Conservation (phyloP, 306 rosid genomes). For the Neltuma alba region DNA sequence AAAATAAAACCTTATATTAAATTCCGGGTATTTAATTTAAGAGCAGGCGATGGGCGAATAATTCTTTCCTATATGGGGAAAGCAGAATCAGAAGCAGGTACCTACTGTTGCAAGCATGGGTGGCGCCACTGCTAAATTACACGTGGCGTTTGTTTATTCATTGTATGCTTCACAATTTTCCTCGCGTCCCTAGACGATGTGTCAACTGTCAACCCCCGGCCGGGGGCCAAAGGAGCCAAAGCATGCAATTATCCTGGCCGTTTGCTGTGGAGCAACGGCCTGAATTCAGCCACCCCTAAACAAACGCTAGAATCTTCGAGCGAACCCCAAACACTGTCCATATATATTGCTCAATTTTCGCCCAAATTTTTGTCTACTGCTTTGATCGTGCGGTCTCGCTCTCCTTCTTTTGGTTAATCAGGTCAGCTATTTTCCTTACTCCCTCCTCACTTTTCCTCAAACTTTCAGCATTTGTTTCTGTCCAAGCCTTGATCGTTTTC, state of each 20-base stretch:
- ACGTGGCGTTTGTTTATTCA: neutral
- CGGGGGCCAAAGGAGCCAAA: neutral
- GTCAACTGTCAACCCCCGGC: neutral
- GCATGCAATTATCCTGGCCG: slow-evolving; percentile 11
- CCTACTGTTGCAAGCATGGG: neutral
- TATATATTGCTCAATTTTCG: neutral
- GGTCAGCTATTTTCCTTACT: neutral
- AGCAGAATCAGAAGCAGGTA: neutral
- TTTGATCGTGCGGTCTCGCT: neutral
- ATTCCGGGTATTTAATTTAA: neutral
- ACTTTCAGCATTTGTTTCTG: neutral
- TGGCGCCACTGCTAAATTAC: neutral
- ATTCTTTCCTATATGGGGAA: neutral
- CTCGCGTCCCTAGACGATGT: no score
- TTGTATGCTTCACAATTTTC: neutral
- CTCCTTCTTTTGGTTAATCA: neutral
- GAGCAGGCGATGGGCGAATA: neutral
- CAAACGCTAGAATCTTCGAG: slow-evolving; percentile 15
- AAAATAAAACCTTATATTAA: no score
- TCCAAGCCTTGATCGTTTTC: neutral
- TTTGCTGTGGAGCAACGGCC: neutral
- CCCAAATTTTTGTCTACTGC: neutral
- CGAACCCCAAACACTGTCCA: neutral
- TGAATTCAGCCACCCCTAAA: neutral
- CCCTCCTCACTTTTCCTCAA: neutral